Percentiles rank a stretch among this genome's conserved stretches.
Conservation (phyloP, 495 filamentous ascomycete genomes). For the Opeltia flavorubescens region DNA sequence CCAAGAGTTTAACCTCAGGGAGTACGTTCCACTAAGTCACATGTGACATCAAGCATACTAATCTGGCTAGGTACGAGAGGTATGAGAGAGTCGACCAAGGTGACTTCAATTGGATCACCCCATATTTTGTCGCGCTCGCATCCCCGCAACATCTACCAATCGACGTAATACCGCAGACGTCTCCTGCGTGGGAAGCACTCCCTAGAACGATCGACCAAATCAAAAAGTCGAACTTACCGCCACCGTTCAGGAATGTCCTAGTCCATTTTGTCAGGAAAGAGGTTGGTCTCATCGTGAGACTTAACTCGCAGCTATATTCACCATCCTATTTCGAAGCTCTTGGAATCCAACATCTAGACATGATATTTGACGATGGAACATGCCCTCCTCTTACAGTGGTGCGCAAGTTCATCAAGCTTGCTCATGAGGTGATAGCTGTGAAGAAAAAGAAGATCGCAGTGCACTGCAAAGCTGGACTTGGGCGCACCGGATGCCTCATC, state of each 20-base stretch:
- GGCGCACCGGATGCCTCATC: conserved; percentile 92
- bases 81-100: conserved; percentile 95
- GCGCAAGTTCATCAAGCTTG: conserved; percentile 81
- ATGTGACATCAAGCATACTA: background rate
- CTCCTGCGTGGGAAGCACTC: conserved; percentile 55
- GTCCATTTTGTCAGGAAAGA: conserved; percentile 73
- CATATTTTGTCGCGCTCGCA: conserved; percentile 88
- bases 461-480: conserved; percentile 94
- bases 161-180: conserved; percentile 50
- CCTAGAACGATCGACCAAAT: conserved; percentile 57
- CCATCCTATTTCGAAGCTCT: conserved; percentile 90
- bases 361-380: conserved; percentile 99
- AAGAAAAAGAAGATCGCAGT: conserved; percentile 85
- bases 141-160: conserved; percentile 76
- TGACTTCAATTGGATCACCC: conserved; percentile 99
- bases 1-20: conserved; percentile 82
- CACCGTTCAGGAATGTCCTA: conserved; percentile 89
- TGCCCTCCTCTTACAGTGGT: conserved; percentile 80
- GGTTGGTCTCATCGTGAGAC: conserved; percentile 82
- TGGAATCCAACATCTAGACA: conserved; percentile 89
- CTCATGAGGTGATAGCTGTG: conserved; percentile 82
- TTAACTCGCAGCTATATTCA: conserved; percentile 92
- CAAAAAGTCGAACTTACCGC: conserved; percentile 46
- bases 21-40: conserved; percentile 40
- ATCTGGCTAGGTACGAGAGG: conserved; percentile 61